Conservation (phyloP, 2,329 filamentous ascomycete species). For the Colletotrichum horii region DNA sequence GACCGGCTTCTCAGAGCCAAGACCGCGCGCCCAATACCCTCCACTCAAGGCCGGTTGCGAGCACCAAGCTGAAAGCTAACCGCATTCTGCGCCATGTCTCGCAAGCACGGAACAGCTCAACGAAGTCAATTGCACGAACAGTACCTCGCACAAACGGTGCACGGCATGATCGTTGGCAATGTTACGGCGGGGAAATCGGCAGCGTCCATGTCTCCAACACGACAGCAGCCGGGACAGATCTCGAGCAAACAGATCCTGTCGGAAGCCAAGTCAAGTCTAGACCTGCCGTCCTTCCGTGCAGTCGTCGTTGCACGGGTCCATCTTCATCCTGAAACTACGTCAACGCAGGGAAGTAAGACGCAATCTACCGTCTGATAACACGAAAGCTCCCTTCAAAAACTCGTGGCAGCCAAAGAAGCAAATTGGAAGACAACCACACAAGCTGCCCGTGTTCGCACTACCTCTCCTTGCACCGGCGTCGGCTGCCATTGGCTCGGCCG, state of each 20-base stretch:
- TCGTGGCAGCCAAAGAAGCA: not conserved
- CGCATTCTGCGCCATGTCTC: not conserved
- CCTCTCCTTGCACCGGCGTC: not conserved
- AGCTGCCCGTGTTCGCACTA: not conserved
- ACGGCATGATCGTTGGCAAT: not conserved
- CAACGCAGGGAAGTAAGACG: slow-evolving; percentile 4
- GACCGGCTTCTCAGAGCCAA: not conserved
- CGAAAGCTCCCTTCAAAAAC: slow-evolving; percentile 8
- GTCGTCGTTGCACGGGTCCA: not conserved
- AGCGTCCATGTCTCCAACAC: not conserved
- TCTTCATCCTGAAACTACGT: slow-evolving; percentile 3
- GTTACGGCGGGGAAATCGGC: not conserved
- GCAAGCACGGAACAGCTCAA: not conserved
- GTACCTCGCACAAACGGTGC: not conserved
- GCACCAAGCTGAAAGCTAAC: not conserved
- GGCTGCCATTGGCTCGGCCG: not conserved
- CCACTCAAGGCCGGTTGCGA: not conserved
- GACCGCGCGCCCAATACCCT: not conserved
- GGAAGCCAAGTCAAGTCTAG: not conserved
- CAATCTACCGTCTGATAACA: not conserved
- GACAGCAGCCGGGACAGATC: not conserved
- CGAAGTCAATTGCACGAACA: not conserved
- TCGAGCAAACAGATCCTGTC: not conserved
- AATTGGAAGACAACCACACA: not conserved
- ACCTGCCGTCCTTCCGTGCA: not conserved